Percentiles rank a stretch among this genome's conserved stretches.
These are phyloP conservation scores for Chenopodium suecicum DNA, from an alignment of 148 eudicot genomes.

Conservation along the genomic window DNA sequence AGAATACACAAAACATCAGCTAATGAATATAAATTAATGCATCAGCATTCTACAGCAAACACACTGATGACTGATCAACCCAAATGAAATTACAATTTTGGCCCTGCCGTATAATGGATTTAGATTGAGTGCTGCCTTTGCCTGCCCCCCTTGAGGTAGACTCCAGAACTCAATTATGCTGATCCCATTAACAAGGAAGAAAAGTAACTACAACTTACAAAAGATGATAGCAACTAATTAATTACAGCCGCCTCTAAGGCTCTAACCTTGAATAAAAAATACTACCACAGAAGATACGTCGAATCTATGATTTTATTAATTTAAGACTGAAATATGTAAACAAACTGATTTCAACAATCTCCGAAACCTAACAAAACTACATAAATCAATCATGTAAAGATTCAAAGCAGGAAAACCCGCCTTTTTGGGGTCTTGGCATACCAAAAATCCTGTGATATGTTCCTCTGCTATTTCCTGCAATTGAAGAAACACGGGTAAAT, in stretches of 20 bases:
- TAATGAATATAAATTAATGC: not conserved
- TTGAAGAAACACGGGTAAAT: not conserved
- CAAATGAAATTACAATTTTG: not conserved
- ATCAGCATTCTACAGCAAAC: not conserved
- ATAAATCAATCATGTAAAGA: too few species aligned
- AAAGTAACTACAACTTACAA: not conserved
- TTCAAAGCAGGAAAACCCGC: not conserved
- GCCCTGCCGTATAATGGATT: not conserved
- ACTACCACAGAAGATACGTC: not conserved
- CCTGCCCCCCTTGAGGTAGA: not conserved
- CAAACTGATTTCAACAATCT: not conserved
- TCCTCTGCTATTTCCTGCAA: not conserved
- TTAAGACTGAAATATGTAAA: not conserved
- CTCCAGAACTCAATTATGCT: not conserved
- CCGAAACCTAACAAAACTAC: not conserved
- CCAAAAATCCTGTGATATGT: not conserved
- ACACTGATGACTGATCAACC: not conserved
- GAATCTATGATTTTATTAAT: not conserved
- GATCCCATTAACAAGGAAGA: not conserved
- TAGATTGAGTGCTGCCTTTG: not conserved
- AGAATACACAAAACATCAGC: not conserved
- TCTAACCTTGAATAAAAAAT: not conserved
- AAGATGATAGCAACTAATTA: not conserved
- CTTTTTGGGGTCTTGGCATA: not conserved
- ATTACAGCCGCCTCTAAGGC: not conserved